Evolutionary conservation across 305 asterid genomes (phyloP).

Genomic region (Vinca major): DNA sequence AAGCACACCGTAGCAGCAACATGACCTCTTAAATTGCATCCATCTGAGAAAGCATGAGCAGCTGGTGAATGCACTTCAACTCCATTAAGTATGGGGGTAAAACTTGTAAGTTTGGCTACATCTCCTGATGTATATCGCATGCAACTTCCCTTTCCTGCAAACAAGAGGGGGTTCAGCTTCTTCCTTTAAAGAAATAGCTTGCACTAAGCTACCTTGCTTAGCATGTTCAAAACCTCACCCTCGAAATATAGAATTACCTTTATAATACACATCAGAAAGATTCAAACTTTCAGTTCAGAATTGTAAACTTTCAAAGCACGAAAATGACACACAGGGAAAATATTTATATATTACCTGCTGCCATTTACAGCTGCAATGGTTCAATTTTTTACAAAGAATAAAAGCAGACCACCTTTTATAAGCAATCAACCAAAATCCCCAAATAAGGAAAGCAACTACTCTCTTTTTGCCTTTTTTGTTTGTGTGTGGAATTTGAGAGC

Average conservation of each 20-base stretch:
- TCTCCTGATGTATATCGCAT: conserved; percentile 60
- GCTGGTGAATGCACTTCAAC: conserved; percentile 41
- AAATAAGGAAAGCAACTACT: neutral
- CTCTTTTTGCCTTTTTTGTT: no score
- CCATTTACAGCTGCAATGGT: neutral
- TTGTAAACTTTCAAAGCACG: no score
- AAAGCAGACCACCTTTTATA: neutral
- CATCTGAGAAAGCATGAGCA: conserved; percentile 38
- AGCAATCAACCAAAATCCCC: neutral
- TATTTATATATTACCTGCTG: no score
- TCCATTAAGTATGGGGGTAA: conserved; percentile 37
- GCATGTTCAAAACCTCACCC: neutral
- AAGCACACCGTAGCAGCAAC: conserved; percentile 46
- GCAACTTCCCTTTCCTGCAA: conserved; percentile 53
- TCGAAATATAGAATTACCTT: neutral
- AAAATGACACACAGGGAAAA: neutral
- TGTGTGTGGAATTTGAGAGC: no score
- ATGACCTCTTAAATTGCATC: conserved; percentile 34
- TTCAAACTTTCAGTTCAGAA: no score
- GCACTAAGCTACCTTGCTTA: neutral
- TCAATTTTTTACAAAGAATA: neutral
- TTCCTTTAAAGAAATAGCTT: neutral
- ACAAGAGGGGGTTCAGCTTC: conserved; percentile 5
- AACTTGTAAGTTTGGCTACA: conserved; percentile 47
- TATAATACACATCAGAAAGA: neutral